Base-by-base conservation (phyloP, 495 filamentous ascomycete species). In the Tuber indicum region DNA sequence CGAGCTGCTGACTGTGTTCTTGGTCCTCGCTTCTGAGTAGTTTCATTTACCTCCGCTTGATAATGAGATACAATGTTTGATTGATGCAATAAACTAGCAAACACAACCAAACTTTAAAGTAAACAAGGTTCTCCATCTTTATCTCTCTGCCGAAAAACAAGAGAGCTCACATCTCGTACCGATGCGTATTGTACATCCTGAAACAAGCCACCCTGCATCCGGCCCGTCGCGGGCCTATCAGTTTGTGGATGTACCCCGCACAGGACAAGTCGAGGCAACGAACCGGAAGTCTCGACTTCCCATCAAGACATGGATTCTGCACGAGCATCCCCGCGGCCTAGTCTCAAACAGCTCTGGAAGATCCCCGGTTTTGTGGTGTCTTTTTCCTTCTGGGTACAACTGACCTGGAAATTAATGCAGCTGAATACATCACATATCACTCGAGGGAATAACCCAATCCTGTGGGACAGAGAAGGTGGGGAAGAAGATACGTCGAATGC, bases 31-130 rank as follows among this genome's bases (percentile, higher is more conserved):
- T 19, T 66, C 26, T 6, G 58, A 66, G 58, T 6, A 36, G 58
- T 66, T 66, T 66, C 58, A 66, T 36, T 16, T 19, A 66, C 3
- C 58, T 66, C 58, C 26, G 26, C 58, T 36, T 6, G 58, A 66
- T 66, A 17, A 19, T 17, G 26, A 19, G 32, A 36, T 66, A 17
- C 26, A 66, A 66, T 66, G 32, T 66, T 36, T 66, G 58, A 66
- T 66, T 66, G 58, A 66, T 17, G 58, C 58, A 66, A 66, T 36
- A 36, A 36, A 66, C n/a, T 66, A 66, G 58, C 36, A 36, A 66
- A 66, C 26, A 66, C 58, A 66, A 66, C 58, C 58, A 66, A 66
- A 66, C 58, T 66, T 66, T 66, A 66, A 36, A 36, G 58, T 66
- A 66, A 66, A 66, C 58, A 66, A 36, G 58, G 26, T 66, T 66